Conservation (phyloP, 2,329 filamentous ascomycete genomes). For the Gnomoniopsis smithogilvyi region DNA sequence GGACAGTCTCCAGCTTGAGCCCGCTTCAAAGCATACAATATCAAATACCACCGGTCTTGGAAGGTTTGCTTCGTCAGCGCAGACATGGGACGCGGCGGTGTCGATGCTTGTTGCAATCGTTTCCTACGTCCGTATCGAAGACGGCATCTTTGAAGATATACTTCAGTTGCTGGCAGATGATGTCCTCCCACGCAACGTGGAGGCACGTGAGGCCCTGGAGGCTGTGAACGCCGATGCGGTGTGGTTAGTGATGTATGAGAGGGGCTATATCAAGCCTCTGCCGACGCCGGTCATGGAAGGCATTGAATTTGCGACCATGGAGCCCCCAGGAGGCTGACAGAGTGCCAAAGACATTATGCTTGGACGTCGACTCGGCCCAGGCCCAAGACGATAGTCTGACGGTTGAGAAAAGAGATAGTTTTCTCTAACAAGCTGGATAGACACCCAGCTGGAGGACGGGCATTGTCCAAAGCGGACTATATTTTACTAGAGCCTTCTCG, state of each 20-base stretch:
- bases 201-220: slow-evolving; percentile 58
- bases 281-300: slow-evolving; percentile 41
- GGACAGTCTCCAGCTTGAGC: slow-evolving; percentile 1
- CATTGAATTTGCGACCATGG: slow-evolving; percentile 31
- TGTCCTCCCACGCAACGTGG: slow-evolving; percentile 39
- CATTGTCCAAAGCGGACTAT: too few relatives aligned
- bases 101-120: slow-evolving; percentile 59
- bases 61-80: slow-evolving; percentile 57
- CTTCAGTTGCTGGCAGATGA: slow-evolving; percentile 58
- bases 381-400: too few relatives aligned
- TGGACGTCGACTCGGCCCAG: too few relatives aligned
- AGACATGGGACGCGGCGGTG: slow-evolving; percentile 63
- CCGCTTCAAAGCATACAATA: slow-evolving; percentile 12
- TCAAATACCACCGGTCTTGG: slow-evolving; percentile 40
- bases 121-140: slow-evolving; percentile 60
- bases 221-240: slow-evolving; percentile 70
- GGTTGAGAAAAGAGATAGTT: too few relatives aligned
- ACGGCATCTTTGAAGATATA: slow-evolving; percentile 69
- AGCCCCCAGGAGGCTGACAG: not conserved
- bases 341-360: too few relatives aligned
- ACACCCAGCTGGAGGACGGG: too few relatives aligned
- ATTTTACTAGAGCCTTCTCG: too few relatives aligned
- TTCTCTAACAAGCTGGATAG: too few relatives aligned
- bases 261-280: slow-evolving; percentile 35
- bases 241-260: slow-evolving; percentile 62